These are phyloP conservation scores for Aaosphaeria pasadenensis DNA, from an alignment of 2,329 filamentous ascomycete species.

Conservation along the genomic window DNA sequence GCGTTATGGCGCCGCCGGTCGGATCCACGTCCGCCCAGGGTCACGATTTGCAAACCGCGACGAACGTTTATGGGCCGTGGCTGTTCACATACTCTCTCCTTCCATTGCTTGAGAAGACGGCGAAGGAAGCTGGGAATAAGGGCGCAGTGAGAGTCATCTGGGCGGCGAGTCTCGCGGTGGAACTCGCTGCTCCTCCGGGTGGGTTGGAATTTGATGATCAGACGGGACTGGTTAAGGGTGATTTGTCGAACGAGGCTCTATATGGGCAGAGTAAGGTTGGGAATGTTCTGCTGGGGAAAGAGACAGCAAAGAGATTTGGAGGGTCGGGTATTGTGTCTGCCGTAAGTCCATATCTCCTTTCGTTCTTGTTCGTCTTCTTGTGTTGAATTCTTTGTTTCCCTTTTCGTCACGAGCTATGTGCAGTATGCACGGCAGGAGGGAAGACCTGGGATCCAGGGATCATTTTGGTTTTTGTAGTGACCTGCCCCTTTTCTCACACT, in stretches of 20 bases:
- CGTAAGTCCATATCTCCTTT: too few relatives aligned
- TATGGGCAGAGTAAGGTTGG: slow-evolving; percentile 13
- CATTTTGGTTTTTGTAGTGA: too few relatives aligned
- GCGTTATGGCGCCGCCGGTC: slow-evolving; percentile 20
- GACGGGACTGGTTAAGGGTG: not conserved
- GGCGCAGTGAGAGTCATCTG: slow-evolving; percentile 31
- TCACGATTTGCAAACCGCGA: slow-evolving; percentile 28
- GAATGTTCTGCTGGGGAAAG: slow-evolving; percentile 11
- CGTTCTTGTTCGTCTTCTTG: too few relatives aligned
- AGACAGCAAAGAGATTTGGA: slow-evolving; percentile 5
- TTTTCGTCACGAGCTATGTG: too few relatives aligned
- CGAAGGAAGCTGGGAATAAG: slow-evolving; percentile 8
- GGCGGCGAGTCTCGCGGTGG: slow-evolving; percentile 15
- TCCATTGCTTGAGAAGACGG: slow-evolving; percentile 25
- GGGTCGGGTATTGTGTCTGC: slow-evolving; percentile 5
- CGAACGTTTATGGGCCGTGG: slow-evolving; percentile 36
- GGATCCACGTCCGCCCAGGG: slow-evolving; percentile 9
- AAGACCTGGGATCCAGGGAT: too few relatives aligned
- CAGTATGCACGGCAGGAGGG: too few relatives aligned
- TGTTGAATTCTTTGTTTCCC: too few relatives aligned
- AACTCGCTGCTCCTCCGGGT: slow-evolving; percentile 8
- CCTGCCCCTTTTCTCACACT: not conserved
- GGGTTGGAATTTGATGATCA: slow-evolving; percentile 1
- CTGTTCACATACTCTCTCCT: slow-evolving; percentile 34
- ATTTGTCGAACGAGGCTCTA: not conserved